Evolutionary conservation across 352 stramenopile genomes (phyloP).

Genomic region (Phytopythium mirpurense): DNA sequence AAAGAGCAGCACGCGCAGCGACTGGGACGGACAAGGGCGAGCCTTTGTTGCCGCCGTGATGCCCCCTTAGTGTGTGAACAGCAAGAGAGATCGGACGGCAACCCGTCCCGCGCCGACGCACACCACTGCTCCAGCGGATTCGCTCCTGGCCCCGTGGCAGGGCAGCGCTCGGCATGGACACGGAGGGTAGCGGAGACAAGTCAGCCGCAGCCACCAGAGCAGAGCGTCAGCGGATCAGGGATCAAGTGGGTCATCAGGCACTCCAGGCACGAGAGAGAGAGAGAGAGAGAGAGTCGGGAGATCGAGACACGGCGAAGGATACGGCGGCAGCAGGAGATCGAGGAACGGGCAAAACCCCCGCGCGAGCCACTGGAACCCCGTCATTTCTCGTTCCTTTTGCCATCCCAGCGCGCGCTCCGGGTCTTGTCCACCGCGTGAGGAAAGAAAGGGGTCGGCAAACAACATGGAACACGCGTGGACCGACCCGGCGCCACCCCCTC

Average conservation of each 20-base stretch:
- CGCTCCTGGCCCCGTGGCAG: not conserved
- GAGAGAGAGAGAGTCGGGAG: no score
- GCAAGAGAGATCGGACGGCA: constrained; percentile 25
- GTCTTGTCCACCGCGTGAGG: constrained; percentile 20
- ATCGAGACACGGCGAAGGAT: constrained; percentile 3
- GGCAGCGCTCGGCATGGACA: not conserved
- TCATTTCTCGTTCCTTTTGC: constrained; percentile 72
- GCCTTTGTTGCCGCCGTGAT: constrained; percentile 73
- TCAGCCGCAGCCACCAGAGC: not conserved
- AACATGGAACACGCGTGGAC: constrained; percentile 34
- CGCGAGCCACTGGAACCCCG: constrained; percentile 47
- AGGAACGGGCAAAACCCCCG: constrained; percentile 5
- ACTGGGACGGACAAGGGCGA: constrained; percentile 43
- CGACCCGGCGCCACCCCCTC: constrained; percentile 9
- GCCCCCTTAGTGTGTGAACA: constrained; percentile 15
- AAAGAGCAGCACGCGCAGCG: not conserved
- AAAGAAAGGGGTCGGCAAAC: constrained; percentile 79
- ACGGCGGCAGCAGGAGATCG: constrained; percentile 4
- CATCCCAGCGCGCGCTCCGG: not conserved
- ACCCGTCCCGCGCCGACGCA: constrained; percentile 10
- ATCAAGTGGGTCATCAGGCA: not conserved
- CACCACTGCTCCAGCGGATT: not conserved
- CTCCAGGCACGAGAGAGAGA: not conserved
- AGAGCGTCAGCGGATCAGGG: not conserved
- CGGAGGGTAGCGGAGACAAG: not conserved